These are phyloP conservation scores for Fusarium redolens DNA, from an alignment of 2,329 filamentous ascomycete genomes.

Conservation along the genomic window DNA sequence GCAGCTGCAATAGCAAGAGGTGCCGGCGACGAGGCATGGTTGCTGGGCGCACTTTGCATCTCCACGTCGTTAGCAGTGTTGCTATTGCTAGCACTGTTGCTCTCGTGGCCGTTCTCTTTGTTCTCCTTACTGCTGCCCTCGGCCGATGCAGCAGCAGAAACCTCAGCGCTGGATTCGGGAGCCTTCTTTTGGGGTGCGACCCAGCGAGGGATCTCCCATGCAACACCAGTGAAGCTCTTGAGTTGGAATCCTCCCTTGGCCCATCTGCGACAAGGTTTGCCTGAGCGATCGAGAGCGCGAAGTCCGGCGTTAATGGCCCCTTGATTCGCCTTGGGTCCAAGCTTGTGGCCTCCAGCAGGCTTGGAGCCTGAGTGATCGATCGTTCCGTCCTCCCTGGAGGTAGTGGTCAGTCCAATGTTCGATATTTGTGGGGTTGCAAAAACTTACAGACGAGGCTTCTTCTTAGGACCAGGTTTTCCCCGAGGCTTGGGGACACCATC, in stretches of 20 bases:
- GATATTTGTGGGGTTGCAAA: background rate
- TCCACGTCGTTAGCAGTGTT: conserved; percentile 62
- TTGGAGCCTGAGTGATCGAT: conserved; percentile 67
- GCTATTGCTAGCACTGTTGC: conserved; percentile 61
- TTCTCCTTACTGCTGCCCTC: conserved; percentile 72
- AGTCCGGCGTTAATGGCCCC: conserved; percentile 97
- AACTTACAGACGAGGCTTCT: conserved; percentile 92
- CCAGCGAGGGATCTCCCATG: conserved; percentile 88
- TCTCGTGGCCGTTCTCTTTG: conserved; percentile 66
- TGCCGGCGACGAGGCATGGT: conserved; percentile 64
- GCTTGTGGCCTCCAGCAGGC: conserved; percentile 75
- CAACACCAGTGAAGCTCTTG: conserved; percentile 91
- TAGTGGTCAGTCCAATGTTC: conserved; percentile 44
- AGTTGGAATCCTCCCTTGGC: conserved; percentile 82
- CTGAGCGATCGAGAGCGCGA: conserved; percentile 90
- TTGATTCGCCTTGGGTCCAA: conserved; percentile 95
- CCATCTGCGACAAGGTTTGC: conserved; percentile 94
- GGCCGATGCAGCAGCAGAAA: conserved; percentile 59
- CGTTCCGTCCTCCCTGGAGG: conserved; percentile 69
- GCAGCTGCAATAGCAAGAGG: conserved; percentile 61
- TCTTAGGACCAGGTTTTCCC: conserved; percentile 94
- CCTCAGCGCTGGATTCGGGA: conserved; percentile 59
- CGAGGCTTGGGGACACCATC: conserved; percentile 76
- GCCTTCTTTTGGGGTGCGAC: conserved; percentile 73
- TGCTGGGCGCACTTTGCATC: conserved; percentile 63